These are phyloP conservation scores for Annulohypoxylon nitens DNA, from an alignment of 495 filamentous ascomycete species.

Conservation along the genomic window DNA sequence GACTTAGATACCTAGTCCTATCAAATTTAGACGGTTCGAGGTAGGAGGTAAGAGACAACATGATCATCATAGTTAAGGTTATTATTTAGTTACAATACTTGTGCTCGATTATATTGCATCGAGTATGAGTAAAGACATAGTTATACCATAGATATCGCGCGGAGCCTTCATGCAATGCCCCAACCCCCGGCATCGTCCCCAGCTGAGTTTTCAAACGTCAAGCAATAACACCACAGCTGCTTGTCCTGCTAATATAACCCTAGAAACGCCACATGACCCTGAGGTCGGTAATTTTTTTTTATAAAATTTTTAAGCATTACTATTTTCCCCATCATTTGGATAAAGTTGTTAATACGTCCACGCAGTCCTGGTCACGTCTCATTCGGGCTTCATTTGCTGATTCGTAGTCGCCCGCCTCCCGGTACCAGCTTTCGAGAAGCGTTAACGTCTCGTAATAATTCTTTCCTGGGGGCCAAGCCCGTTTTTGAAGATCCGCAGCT, in stretches of 20 bases:
- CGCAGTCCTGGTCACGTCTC: conserved; percentile 31
- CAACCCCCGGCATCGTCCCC: conserved; percentile 14
- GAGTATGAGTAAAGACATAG: conserved; percentile 9
- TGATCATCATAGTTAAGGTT: not conserved
- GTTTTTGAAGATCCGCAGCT: conserved; percentile 44
- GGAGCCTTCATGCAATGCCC: not conserved
- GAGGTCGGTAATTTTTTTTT: conserved; percentile 12
- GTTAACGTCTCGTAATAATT: conserved; percentile 51
- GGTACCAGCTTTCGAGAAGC: conserved; percentile 48
- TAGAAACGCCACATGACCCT: conserved; percentile 26
- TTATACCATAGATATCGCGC: not conserved
- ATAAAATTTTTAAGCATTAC: too few species aligned
- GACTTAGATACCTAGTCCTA: not conserved
- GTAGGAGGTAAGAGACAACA: not conserved
- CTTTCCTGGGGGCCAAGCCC: conserved; percentile 48
- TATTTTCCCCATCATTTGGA: conserved; percentile 16
- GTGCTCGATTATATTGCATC: not conserved
- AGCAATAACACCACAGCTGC: not conserved
- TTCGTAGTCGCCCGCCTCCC: conserved; percentile 43
- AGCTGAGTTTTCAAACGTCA: conserved; percentile 9
- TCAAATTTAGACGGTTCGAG: not conserved
- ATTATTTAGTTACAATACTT: conserved; percentile 1
- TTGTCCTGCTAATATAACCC: not conserved
- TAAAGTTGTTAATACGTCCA: conserved; percentile 30
- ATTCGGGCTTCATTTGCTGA: conserved; percentile 37